A percentile compares a stretch with the other conserved stretches of the same genome.
Conservation (phyloP, 2,329 filamentous ascomycete species). For the Hypoxylon sp. region DNA sequence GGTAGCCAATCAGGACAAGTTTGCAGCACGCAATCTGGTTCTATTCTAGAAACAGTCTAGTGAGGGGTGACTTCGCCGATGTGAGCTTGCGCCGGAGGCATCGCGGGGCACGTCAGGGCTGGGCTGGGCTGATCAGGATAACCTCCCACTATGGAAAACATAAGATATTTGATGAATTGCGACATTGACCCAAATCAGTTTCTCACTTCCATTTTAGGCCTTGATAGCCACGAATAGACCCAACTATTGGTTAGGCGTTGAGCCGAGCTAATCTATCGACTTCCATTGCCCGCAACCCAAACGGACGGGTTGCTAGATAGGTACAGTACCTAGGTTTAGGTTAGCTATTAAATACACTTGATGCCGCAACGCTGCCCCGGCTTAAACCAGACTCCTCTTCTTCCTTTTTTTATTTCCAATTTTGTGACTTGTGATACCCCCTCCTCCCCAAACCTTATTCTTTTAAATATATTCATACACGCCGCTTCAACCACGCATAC, state of each 20-base stretch:
- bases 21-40: slow-evolving; percentile 55
- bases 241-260: slow-evolving; percentile 27
- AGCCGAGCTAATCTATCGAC: slow-evolving; percentile 20
- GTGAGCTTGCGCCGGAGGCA: slow-evolving; percentile 15
- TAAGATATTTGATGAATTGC: slow-evolving; percentile 42
- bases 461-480: neutral
- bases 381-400: slow-evolving; percentile 9
- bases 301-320: slow-evolving; percentile 8
- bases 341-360: slow-evolving; percentile 32
- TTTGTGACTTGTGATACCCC: slow-evolving; percentile 29
- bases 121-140: neutral
- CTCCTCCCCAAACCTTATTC: slow-evolving; percentile 11
- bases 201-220: slow-evolving; percentile 31
- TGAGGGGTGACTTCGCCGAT: slow-evolving; percentile 48
- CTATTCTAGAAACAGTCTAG: slow-evolving; percentile 48
- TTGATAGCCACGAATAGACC: slow-evolving; percentile 23
- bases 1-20: slow-evolving; percentile 51
- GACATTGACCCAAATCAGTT: slow-evolving; percentile 37
- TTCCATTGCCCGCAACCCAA: slow-evolving; percentile 23
- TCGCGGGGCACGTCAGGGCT: slow-evolving; percentile 32
- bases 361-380: slow-evolving; percentile 26
- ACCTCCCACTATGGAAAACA: slow-evolving; percentile 31
- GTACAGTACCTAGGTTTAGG: neutral
- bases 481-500: slow-evolving; percentile 6
- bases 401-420: slow-evolving; percentile 11